These are phyloP conservation scores for Suhomyces kunorum DNA, from an alignment of 1,139 yeast species.

Conservation along the genomic window DNA sequence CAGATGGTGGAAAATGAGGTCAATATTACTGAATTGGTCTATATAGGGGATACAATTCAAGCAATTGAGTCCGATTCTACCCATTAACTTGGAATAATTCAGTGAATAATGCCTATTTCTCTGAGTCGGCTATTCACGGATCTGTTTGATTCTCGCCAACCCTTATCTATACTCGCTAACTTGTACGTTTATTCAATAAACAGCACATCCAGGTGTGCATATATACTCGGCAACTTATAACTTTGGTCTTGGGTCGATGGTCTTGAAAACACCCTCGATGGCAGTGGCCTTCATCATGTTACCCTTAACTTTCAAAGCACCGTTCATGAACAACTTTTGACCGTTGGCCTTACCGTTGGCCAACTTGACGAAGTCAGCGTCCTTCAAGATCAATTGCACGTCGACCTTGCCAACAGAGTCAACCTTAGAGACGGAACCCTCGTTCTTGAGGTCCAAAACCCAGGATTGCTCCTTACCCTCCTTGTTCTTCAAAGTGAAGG, in stretches of 20 bases:
- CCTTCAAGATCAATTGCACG: constrained; percentile 64
- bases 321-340: constrained; percentile 80
- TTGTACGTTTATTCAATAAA: constrained; percentile 6
- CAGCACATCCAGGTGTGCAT: constrained; percentile 15
- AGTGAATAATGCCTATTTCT: no score
- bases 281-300: constrained; percentile 88
- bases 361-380: constrained; percentile 65
- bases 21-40: no score
- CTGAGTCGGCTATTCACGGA: no score
- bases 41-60: no score
- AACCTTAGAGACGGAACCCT: constrained; percentile 56
- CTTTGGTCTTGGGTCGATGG: constrained; percentile 58
- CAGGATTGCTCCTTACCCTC: constrained; percentile 66
- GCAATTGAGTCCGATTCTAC: no score
- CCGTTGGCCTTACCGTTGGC: constrained; percentile 81
- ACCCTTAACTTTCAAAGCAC: constrained; percentile 83
- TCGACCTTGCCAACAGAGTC: constrained; percentile 57
- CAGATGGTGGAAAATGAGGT: no score
- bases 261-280: constrained; percentile 71
- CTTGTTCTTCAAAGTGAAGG: constrained; percentile 69
- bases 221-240: constrained; percentile 45
- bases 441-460: constrained; percentile 69
- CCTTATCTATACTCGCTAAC: not conserved
- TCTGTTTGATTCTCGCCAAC: no score
- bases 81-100: no score